Evolutionary conservation across 306 rosid genomes (phyloP).

Genomic region (Rosa persica): DNA sequence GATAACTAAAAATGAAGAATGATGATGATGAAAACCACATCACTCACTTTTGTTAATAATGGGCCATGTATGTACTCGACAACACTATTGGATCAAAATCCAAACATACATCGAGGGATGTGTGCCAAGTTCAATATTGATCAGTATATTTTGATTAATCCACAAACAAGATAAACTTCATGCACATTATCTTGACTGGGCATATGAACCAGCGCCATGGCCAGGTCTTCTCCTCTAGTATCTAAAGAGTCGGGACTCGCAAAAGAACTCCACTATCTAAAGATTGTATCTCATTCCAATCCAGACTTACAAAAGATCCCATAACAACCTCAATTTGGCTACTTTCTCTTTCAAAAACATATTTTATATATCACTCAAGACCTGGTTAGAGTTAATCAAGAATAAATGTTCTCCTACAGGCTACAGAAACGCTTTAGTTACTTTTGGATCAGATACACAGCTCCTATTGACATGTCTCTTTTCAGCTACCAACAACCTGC

Average conservation of each 20-base stretch:
- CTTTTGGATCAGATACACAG: constrained; percentile 48
- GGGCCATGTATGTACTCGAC: neutral
- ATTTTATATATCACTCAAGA: neutral
- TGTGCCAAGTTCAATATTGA: neutral
- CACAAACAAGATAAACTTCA: neutral
- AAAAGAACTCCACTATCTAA: constrained; percentile 47
- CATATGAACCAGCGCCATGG: constrained; percentile 10
- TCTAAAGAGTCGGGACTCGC: constrained; percentile 33
- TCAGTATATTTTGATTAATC: neutral
- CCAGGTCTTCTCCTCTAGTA: constrained; percentile 70
- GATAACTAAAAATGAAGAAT: too few species aligned
- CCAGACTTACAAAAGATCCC: neutral
- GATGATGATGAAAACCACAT: neutral
- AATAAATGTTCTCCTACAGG: constrained; percentile 34
- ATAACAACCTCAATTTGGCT: neutral
- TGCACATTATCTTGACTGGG: constrained; percentile 47
- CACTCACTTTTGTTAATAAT: too few species aligned
- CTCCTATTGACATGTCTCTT: neutral
- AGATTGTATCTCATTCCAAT: constrained; percentile 34
- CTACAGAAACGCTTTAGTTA: constrained; percentile 78
- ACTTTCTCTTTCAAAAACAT: neutral
- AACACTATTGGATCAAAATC: neutral
- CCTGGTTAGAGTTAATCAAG: neutral
- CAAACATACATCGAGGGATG: neutral
- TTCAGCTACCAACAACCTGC: neutral